These are phyloP conservation scores for Tricholoma saponaceum DNA, from an alignment of 768 basidiomycete genomes.

Conservation along the genomic window DNA sequence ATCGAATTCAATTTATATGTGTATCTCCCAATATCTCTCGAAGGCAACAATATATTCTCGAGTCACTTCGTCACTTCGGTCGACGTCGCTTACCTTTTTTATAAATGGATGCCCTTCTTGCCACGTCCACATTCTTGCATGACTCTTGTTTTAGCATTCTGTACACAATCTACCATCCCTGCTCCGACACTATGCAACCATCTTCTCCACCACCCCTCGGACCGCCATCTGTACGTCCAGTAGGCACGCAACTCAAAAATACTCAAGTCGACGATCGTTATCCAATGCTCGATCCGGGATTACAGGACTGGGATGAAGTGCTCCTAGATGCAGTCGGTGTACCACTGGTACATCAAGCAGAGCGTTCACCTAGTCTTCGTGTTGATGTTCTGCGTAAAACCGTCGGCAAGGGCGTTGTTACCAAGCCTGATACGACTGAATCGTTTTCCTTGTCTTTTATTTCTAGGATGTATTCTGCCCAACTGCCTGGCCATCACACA, in stretches of 20 bases:
- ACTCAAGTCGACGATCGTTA: not conserved
- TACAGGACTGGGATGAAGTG: not conserved
- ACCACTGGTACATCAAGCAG: not conserved
- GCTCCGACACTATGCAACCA: not conserved
- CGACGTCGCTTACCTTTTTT: not conserved
- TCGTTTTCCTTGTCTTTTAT: not conserved
- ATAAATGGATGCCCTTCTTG: not conserved
- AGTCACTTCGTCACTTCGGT: no score
- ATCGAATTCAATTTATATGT: no score
- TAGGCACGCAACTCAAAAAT: not conserved
- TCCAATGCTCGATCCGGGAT: not conserved
- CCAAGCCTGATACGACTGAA: not conserved
- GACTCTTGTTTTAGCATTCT: not conserved
- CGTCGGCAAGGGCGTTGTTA: not conserved
- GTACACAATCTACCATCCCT: not conserved
- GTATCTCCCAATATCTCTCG: no score
- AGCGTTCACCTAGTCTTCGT: not conserved
- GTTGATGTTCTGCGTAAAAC: not conserved
- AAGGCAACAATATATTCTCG: not conserved
- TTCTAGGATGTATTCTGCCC: not conserved
- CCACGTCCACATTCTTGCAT: not conserved
- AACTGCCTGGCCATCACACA: not conserved
- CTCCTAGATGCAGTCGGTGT: not conserved
- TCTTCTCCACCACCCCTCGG: not conserved
- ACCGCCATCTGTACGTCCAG: not conserved